Conservation (phyloP, 2,329 filamentous ascomycete genomes). For the Juglanconis juglandina region DNA sequence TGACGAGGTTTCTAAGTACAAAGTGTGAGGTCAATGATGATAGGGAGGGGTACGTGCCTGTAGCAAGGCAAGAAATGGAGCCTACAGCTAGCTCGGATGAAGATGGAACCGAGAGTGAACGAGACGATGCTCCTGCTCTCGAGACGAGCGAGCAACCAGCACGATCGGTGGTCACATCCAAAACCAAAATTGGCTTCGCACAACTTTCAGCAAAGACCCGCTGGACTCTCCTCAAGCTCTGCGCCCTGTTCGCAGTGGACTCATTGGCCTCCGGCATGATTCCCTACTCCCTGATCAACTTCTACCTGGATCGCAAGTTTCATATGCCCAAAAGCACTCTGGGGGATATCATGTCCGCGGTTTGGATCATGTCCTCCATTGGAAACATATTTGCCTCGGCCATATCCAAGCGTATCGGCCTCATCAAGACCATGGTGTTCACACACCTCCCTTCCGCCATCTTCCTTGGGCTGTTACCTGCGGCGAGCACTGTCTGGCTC, state of each 20-base stretch:
- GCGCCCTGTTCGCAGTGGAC: constrained; percentile 65
- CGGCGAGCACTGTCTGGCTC: constrained; percentile 49
- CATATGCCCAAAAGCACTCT: constrained; percentile 45
- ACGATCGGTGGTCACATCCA: not conserved
- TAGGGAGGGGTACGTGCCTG: constrained; percentile 39
- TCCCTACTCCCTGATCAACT: constrained; percentile 31
- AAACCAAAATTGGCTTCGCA: constrained; percentile 12
- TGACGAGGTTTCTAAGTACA: constrained; percentile 46
- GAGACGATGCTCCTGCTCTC: not conserved
- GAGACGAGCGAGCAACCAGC: not conserved
- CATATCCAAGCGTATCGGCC: constrained; percentile 53
- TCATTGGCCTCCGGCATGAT: constrained; percentile 69
- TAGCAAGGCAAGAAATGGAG: constrained; percentile 19
- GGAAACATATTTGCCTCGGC: constrained; percentile 53
- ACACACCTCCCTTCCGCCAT: constrained; percentile 68
- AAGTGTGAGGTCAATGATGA: constrained; percentile 8
- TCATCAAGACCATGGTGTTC: constrained; percentile 74
- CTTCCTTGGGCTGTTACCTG: constrained; percentile 60
- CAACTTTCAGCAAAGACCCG: constrained; percentile 5
- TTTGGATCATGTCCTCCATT: constrained; percentile 47
- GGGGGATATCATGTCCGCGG: constrained; percentile 53
- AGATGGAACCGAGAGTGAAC: constrained; percentile 25
- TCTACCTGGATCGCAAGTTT: constrained; percentile 17
- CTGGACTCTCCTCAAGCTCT: constrained; percentile 51
- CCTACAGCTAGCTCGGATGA: constrained; percentile 23